These are phyloP conservation scores for Rhodotorula sp. DNA, from an alignment of 1,284 basidiomycete genomes.

Conservation along the genomic window DNA sequence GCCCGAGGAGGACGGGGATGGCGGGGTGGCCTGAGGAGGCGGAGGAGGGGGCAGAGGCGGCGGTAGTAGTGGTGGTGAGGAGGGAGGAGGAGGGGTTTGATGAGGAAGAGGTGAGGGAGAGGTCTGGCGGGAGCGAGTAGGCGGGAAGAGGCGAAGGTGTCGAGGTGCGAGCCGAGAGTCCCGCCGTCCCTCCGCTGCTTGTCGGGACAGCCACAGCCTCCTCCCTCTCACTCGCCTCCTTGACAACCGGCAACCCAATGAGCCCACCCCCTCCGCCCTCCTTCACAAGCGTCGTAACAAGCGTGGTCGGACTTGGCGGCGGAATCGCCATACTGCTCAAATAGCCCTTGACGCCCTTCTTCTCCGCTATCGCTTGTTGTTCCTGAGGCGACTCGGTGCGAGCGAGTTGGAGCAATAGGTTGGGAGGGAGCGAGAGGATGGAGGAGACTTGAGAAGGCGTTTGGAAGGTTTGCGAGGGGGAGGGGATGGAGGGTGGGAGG, in stretches of 20 bases:
- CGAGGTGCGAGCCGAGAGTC: background rate
- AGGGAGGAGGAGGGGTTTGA: background rate
- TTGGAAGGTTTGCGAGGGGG: constrained; percentile 35
- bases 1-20: constrained; percentile 38
- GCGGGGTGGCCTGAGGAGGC: constrained; percentile 25
- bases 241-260: too few relatives aligned
- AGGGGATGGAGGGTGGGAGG: constrained; percentile 29
- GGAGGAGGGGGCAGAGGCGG: background rate
- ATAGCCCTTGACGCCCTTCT: constrained; percentile 19
- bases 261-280: background rate
- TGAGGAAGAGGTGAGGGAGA: background rate
- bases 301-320: constrained; percentile 38
- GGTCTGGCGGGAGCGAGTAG: background rate
- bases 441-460: constrained; percentile 38
- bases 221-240: too few relatives aligned
- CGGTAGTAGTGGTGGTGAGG: background rate
- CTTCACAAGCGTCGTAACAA: constrained; percentile 20
- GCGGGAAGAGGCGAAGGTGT: background rate
- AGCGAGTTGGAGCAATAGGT: constrained; percentile 38
- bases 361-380: constrained; percentile 26
- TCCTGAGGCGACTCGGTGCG: constrained; percentile 31
- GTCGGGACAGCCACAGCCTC: too few relatives aligned
- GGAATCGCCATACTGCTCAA: constrained; percentile 37
- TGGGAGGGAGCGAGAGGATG: constrained; percentile 39
- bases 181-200: too few relatives aligned